phyloP scores from a whole-genome alignment of 2,329 filamentous ascomycete species.

The Pseudocercospora pini-densiflorae region DNA sequence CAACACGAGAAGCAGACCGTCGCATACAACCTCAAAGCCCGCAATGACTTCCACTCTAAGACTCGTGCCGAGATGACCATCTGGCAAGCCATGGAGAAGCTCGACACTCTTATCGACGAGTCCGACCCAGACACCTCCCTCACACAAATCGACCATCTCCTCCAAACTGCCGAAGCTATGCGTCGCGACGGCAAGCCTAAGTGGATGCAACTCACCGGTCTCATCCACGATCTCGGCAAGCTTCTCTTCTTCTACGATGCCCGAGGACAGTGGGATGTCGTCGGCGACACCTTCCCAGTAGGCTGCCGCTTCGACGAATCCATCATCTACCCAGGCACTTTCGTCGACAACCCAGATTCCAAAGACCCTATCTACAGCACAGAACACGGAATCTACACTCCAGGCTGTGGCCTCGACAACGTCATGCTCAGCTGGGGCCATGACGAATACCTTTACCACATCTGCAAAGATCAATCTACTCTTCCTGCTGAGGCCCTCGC shows the following conservation, averaged over 20 bases:
- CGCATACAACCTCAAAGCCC: slow-evolving; percentile 81
- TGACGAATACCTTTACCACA: slow-evolving; percentile 85
- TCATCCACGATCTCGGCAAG: slow-evolving; percentile 82
- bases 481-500: slow-evolving; percentile 82
- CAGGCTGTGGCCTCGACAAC: slow-evolving; percentile 81
- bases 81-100: slow-evolving; percentile 91
- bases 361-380: slow-evolving; percentile 73
- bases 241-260: slow-evolving; percentile 80
- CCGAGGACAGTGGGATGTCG: slow-evolving; percentile 91
- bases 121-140: slow-evolving; percentile 88
- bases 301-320: slow-evolving; percentile 74
- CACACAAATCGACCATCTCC: slow-evolving; percentile 85
- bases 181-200: slow-evolving; percentile 80
- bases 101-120: slow-evolving; percentile 89
- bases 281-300: slow-evolving; percentile 83
- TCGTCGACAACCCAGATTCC: slow-evolving; percentile 75
- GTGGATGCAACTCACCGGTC: slow-evolving; percentile 79
- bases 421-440: slow-evolving; percentile 91
- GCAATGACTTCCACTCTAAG: slow-evolving; percentile 70
- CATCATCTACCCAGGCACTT: slow-evolving; percentile 82
- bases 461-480: slow-evolving; percentile 79
- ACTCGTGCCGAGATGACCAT: slow-evolving; percentile 78
- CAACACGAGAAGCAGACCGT: slow-evolving; percentile 74
- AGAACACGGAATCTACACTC: slow-evolving; percentile 77
- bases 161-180: slow-evolving; percentile 88